Evolutionary conservation across 768 basidiomycete species (phyloP).

Genomic region (Naganishia vaughanmartiniae): DNA sequence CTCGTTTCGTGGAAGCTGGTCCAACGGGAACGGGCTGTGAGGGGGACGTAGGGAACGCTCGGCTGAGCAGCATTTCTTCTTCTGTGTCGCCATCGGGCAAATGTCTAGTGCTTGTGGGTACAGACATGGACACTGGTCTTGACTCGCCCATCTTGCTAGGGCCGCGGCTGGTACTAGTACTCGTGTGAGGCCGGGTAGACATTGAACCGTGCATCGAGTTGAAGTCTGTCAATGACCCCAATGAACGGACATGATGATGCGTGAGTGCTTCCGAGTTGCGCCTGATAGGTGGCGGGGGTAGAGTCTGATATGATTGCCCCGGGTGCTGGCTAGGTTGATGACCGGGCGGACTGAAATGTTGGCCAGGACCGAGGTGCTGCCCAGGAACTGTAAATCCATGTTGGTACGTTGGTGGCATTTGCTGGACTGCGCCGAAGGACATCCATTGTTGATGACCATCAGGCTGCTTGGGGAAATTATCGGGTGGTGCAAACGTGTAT

Average conservation of each 20-base stretch:
- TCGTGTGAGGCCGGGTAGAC: not conserved
- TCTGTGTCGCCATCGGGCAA: not conserved
- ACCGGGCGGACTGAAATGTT: not conserved
- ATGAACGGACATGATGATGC: not conserved
- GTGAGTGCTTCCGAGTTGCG: not conserved
- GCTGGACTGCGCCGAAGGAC: not conserved
- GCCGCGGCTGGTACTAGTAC: not conserved
- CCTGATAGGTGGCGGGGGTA: not conserved
- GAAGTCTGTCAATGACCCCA: not conserved
- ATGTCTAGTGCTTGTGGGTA: not conserved
- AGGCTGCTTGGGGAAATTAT: not conserved
- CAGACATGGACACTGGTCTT: conserved; percentile 1
- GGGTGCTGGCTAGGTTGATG: not conserved
- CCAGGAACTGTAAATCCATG: not conserved
- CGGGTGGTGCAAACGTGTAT: not conserved
- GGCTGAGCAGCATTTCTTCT: not conserved
- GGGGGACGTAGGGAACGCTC: not conserved
- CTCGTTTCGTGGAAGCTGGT: not conserved
- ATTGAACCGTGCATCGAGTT: no score
- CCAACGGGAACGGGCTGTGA: not conserved
- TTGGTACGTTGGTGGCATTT: not conserved
- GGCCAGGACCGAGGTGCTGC: not conserved
- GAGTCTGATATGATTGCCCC: not conserved
- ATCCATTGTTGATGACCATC: not conserved
- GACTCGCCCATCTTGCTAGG: not conserved